A percentile compares a stretch with the other conserved stretches of the same genome.
Evolutionary conservation across 1,284 basidiomycete genomes (phyloP).

Genomic region (Apiotrichum sp.): DNA sequence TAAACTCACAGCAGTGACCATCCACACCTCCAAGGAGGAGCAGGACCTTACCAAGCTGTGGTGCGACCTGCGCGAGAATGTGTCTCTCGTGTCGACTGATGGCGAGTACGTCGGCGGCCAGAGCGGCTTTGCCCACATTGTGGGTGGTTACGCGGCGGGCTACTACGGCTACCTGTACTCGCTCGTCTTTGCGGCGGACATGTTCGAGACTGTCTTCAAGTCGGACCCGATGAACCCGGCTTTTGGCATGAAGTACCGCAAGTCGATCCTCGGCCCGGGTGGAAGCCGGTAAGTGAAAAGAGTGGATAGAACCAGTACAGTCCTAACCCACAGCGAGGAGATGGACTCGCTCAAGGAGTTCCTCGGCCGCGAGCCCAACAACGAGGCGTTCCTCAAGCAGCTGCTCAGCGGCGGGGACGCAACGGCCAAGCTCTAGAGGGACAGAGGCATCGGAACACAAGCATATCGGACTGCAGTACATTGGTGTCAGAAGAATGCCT

Average conservation of each 20-base stretch:
- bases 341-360: constrained; percentile 13
- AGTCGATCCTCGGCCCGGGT: constrained; percentile 13
- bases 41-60: constrained; percentile 19
- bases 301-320: no score
- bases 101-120: constrained; percentile 19
- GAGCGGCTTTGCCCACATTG: constrained; percentile 16
- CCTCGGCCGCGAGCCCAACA: constrained; percentile 19
- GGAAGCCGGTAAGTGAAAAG: constrained; percentile 6
- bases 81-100: constrained; percentile 14
- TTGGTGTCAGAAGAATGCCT: no score
- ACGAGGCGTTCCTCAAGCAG: constrained; percentile 20
- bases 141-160: constrained; percentile 13
- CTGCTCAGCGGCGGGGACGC: constrained; percentile 15
- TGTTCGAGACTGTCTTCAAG: constrained; percentile 17
- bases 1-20: constrained; percentile 4
- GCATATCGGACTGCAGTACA: no score
- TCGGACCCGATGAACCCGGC: constrained; percentile 13
- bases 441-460: no score
- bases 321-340: constrained; percentile 15
- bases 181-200: constrained; percentile 19
- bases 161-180: constrained; percentile 21
- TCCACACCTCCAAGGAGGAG: constrained; percentile 21
- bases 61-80: constrained; percentile 17
- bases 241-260: constrained; percentile 17
- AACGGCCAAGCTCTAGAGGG: constrained; percentile 1